Evolutionary conservation across 805 yeast genomes (phyloP), one percentile per base, ranked within the genome.

Genomic region (Wickerhamomyces hampshirensis): DNA sequence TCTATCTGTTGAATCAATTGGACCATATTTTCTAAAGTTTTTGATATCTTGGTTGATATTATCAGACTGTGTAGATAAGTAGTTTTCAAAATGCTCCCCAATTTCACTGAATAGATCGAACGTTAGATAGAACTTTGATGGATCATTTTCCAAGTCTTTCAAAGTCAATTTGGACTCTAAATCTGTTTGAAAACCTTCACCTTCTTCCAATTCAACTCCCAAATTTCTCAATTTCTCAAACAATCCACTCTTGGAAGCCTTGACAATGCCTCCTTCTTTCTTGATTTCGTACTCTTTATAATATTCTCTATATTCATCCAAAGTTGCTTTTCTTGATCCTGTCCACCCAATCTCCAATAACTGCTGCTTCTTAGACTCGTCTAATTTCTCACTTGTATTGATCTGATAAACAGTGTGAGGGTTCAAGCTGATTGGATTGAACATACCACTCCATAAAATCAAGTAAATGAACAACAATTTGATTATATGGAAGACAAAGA

Each of bases 321-420:
- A 63, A 15, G 80, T 71, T 11, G 82, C 82, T 48, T 80, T 79
- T 59, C 80, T 82, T 17, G 93, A 73, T 36, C 96, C 95, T n/a
- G 96, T 87, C 98, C 98, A 93, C 33, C 98, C 98, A 47, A 89
- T 64, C 4, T 62, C 60, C 23, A 77, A 47, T 49, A 89, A 70
- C 40, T 73, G 66, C 17, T 58, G 56, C 44, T 53, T 67, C 47
- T 54, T 50, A 39, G 36, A 43, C 34, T 45, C 66, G 46, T 54
- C 56, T 15, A 56, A 46, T 34, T 59, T 60, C 11, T 53, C 67
- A 48, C 51, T 59, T 35, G 41, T 60, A 38, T 56, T 65, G 47
- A 55, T 55, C 44, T 48, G 37, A 36, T 56, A 54, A 27, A 55
- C 43, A 14, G 37, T 53, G 26, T 49, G 33, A 34, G 69, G 73